phyloP scores from a whole-genome alignment of 208 protist species.

The Crithidia thermophila region DNA sequence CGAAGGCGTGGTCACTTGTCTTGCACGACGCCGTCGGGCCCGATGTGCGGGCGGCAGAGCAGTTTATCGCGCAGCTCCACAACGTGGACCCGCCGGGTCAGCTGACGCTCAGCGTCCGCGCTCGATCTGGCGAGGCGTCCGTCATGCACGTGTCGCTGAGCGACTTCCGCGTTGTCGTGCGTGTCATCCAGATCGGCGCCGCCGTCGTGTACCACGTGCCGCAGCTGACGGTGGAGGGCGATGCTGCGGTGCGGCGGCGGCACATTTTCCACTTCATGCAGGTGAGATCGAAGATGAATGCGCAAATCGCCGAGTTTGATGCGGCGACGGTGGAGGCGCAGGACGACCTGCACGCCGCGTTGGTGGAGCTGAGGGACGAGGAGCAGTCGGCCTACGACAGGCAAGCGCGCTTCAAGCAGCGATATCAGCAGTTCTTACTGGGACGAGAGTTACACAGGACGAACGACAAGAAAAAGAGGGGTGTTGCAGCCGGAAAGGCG shows the following conservation, averaged over 20 bases:
- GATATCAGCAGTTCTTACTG: constrained; percentile 24
- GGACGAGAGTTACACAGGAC: constrained; percentile 8
- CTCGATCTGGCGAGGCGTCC: too few species aligned
- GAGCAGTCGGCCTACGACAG: constrained; percentile 26
- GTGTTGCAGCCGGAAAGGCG: background rate
- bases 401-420: constrained; percentile 9
- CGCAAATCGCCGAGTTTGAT: constrained; percentile 15
- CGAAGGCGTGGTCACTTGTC: constrained; percentile 29
- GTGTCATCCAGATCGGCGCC: background rate
- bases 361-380: constrained; percentile 9
- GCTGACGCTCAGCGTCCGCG: constrained; percentile 4
- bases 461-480: too few species aligned
- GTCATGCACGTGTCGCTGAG: constrained; percentile 12
- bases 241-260: constrained; percentile 8
- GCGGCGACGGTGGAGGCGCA: constrained; percentile 9
- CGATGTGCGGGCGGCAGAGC: constrained; percentile 24
- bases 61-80: constrained; percentile 19
- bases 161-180: constrained; percentile 16
- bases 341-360: background rate
- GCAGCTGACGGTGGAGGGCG: constrained; percentile 13
- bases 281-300: constrained; percentile 1
- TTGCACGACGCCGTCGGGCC: constrained; percentile 11
- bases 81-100: constrained; percentile 21
- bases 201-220: constrained; percentile 2
- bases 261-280: constrained; percentile 18